These are phyloP conservation scores for Emmonsiellopsis sp. DNA, from an alignment of 2,329 filamentous ascomycete species.

Conservation along the genomic window DNA sequence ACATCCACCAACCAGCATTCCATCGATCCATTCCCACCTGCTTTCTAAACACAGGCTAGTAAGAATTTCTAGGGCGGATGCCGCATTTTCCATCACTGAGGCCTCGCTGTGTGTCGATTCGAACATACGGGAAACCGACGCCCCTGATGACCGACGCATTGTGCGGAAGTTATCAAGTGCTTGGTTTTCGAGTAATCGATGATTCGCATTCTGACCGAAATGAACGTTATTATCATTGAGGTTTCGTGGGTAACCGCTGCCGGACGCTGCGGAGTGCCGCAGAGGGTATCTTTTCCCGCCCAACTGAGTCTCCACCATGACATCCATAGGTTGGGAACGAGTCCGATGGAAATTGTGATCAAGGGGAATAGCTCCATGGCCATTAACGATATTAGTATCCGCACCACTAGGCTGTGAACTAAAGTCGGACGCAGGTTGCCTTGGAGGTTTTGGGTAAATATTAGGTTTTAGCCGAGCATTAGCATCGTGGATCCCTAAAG, in stretches of 20 bases:
- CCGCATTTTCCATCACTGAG: conserved; percentile 49
- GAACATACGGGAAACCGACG: conserved; percentile 26
- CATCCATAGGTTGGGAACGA: background rate
- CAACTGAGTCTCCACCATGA: conserved; percentile 1
- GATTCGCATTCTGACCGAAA: conserved; percentile 8
- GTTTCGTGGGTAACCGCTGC: conserved; percentile 7
- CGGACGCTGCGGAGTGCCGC: conserved; percentile 9
- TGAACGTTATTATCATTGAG: conserved; percentile 6
- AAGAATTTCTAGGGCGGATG: conserved; percentile 61
- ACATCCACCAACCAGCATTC: conserved; percentile 84
- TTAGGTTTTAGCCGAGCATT: conserved; percentile 43
- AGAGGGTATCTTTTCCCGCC: conserved; percentile 9
- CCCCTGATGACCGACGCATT: conserved; percentile 22
- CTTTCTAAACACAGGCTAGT: conserved; percentile 69
- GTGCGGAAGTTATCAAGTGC: conserved; percentile 24
- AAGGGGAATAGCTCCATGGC: conserved; percentile 3
- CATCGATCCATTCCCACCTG: conserved; percentile 83
- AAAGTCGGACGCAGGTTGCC: conserved; percentile 40
- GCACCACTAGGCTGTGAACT: conserved; percentile 5
- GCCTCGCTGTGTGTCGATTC: conserved; percentile 23
- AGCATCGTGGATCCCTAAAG: conserved; percentile 35
- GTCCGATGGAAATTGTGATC: conserved; percentile 6
- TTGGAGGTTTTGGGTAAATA: conserved; percentile 54
- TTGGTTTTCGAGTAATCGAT: conserved; percentile 19
- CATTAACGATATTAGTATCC: background rate